Evolutionary conservation across 177 flowering plant genomes (phyloP).

Genomic region (Vitis hybrid): DNA sequence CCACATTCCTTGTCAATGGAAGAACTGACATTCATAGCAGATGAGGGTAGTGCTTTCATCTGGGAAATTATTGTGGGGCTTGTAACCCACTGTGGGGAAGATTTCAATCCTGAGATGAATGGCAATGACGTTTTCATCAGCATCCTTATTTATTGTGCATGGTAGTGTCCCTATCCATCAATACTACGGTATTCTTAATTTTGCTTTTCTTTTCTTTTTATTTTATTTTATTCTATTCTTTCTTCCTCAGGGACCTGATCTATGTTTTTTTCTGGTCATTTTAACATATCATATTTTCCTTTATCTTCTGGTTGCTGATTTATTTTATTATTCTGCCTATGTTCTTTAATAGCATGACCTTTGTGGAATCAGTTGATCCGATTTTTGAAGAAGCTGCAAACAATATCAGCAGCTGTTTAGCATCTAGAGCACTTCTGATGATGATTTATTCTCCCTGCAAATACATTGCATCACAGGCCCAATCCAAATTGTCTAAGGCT

Average conservation of each 20-base stretch:
- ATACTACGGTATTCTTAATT: neutral
- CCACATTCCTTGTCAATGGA: slow-evolving; percentile 25
- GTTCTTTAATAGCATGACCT: slow-evolving; percentile 44
- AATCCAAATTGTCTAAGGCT: slow-evolving; percentile 37
- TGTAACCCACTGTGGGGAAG: slow-evolving; percentile 50
- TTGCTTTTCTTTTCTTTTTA: neutral
- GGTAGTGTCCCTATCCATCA: slow-evolving; percentile 40
- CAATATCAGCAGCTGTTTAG: slow-evolving; percentile 32
- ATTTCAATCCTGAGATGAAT: slow-evolving; percentile 27
- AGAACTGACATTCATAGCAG: slow-evolving; percentile 37
- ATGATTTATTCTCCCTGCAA: slow-evolving; percentile 77
- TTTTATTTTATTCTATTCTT: neutral
- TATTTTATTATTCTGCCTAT: slow-evolving; percentile 3
- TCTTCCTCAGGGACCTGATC: neutral
- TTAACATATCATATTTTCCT: neutral
- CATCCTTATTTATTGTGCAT: slow-evolving; percentile 60
- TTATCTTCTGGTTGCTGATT: neutral
- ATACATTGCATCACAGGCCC: slow-evolving; percentile 52
- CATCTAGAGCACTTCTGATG: slow-evolving; percentile 60
- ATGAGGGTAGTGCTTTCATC: slow-evolving; percentile 44
- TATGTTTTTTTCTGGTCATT: neutral
- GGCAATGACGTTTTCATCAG: slow-evolving; percentile 33
- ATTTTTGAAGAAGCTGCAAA: slow-evolving; percentile 30
- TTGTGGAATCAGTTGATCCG: slow-evolving; percentile 48
- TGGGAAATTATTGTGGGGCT: slow-evolving; percentile 92